Conservation (phyloP, 306 rosid genomes). For the Lagenaria siceraria region DNA sequence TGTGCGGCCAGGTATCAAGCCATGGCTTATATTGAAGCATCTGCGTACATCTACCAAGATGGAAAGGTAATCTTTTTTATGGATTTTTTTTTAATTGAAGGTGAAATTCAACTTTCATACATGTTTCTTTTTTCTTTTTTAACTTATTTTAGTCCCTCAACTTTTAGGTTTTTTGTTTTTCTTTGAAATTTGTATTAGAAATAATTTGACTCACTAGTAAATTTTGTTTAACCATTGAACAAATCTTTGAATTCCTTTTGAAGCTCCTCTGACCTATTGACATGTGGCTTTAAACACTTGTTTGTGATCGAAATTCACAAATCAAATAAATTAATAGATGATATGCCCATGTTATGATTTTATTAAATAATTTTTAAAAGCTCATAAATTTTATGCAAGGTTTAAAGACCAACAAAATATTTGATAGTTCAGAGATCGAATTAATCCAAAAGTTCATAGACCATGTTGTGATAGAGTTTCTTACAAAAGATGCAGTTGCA, state of each 20-base stretch:
- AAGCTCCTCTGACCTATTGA: not conserved
- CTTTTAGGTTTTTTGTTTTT: not conserved
- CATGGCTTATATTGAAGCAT: conserved; percentile 93
- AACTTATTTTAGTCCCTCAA: not conserved
- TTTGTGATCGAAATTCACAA: not conserved
- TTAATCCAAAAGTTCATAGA: not conserved
- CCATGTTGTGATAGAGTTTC: not conserved
- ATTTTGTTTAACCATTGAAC: not conserved
- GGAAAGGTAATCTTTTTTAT: conserved; percentile 56
- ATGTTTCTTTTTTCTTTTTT: not conserved
- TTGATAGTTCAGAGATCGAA: not conserved
- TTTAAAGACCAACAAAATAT: not conserved
- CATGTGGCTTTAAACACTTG: not conserved
- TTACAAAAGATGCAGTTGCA: not conserved
- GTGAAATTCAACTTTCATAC: not conserved
- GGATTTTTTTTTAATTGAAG: not conserved
- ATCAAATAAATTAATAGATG: not conserved
- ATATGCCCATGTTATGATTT: not conserved
- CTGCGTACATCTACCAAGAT: conserved; percentile 92
- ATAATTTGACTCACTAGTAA: not conserved
- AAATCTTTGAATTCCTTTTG: not conserved
- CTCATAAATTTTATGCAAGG: not conserved
- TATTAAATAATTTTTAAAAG: not conserved
- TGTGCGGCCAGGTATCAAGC: conserved; percentile 79
- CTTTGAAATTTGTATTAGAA: not conserved